Percentiles rank a stretch among this genome's conserved stretches.
These are phyloP conservation scores for Venturia aucupariae DNA, from an alignment of 2,329 filamentous ascomycete genomes.

Conservation along the genomic window DNA sequence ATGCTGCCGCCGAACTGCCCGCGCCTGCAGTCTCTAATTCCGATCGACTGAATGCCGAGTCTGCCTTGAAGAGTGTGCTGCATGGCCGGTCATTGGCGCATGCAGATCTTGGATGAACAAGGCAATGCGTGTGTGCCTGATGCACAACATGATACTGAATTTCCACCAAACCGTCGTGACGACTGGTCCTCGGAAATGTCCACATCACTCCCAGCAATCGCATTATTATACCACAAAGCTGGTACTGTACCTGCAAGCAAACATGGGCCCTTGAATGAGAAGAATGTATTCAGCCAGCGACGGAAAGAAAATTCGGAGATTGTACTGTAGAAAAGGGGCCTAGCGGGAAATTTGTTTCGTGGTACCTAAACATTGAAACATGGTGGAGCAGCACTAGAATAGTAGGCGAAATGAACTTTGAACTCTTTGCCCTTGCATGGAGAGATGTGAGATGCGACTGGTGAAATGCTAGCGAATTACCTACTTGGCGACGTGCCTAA, in stretches of 20 bases:
- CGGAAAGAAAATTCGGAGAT: not conserved
- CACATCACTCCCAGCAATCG: not conserved
- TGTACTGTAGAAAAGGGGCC: not conserved
- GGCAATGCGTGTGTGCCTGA: not conserved
- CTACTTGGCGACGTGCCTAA: not conserved
- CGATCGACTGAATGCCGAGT: not conserved
- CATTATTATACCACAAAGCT: not conserved
- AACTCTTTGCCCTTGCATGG: not conserved
- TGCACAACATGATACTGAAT: not conserved
- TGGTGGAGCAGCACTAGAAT: not conserved
- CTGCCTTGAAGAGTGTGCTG: constrained; percentile 5
- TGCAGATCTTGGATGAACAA: not conserved
- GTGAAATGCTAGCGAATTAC: too few species aligned
- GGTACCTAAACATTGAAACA: not conserved
- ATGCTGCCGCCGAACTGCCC: not conserved
- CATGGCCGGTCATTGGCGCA: not conserved
- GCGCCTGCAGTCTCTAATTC: not conserved
- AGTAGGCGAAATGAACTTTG: not conserved
- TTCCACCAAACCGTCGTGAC: not conserved
- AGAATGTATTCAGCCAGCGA: not conserved
- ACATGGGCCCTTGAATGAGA: too few species aligned
- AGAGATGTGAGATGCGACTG: not conserved
- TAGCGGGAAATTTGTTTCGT: not conserved
- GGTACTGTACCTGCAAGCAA: not conserved
- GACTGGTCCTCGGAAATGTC: not conserved